phyloP scores from a whole-genome alignment of 176 grass and related monocot genomes.

The Cymbopogon citratus region DNA sequence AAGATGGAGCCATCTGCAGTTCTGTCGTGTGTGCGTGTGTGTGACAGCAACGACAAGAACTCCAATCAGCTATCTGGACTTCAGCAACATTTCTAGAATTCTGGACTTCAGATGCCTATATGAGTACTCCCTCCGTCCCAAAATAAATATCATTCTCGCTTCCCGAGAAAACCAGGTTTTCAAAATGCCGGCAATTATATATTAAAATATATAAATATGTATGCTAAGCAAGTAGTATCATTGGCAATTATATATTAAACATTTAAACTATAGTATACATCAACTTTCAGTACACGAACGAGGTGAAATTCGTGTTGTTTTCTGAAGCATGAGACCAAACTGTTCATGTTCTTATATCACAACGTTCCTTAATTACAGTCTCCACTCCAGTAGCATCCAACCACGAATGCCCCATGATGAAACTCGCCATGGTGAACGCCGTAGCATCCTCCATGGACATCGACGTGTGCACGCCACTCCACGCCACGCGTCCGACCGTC shows the following conservation, averaged over 20 bases:
- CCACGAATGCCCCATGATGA: constrained; percentile 59
- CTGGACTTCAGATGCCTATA: no score
- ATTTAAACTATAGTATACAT: no score
- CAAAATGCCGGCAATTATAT: no score
- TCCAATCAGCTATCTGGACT: background rate
- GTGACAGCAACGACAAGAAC: no score
- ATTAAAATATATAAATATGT: no score
- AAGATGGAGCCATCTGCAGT: background rate
- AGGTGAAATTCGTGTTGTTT: background rate
- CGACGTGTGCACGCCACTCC: constrained; percentile 40
- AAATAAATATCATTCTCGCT: no score
- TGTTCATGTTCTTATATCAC: background rate
- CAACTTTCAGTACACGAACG: background rate
- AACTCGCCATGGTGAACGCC: constrained; percentile 47
- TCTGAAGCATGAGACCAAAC: background rate
- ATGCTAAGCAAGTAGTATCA: no score
- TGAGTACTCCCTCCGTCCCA: no score
- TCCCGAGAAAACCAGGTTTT: no score
- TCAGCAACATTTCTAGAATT: background rate
- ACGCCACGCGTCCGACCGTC: constrained; percentile 36
- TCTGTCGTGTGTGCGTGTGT: no score
- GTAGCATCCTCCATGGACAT: constrained; percentile 42
- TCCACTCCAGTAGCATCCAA: constrained; percentile 39
- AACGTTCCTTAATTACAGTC: constrained; percentile 27
- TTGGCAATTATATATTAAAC: no score